These are phyloP conservation scores for Dothiorella sarmentorum DNA, from an alignment of 2,329 filamentous ascomycete genomes.

Conservation along the genomic window DNA sequence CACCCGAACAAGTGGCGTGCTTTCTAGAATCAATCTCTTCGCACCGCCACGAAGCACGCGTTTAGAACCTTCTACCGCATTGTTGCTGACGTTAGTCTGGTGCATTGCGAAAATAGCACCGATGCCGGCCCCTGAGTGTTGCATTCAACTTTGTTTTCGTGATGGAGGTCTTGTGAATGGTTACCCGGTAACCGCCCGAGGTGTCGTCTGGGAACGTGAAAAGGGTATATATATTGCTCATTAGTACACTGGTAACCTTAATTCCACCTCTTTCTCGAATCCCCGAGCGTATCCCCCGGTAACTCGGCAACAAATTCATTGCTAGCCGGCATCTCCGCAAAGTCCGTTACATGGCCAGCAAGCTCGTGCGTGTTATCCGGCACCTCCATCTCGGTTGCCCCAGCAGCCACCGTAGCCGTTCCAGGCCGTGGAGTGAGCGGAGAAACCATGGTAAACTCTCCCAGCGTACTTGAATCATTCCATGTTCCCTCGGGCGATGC, in stretches of 20 bases:
- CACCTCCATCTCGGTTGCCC: not conserved
- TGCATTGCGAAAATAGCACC: too few species aligned
- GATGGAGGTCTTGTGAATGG: too few species aligned
- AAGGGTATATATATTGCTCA: slow-evolving; percentile 1
- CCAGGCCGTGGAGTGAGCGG: not conserved
- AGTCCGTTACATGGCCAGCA: not conserved
- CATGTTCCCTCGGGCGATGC: not conserved
- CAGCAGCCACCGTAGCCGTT: not conserved
- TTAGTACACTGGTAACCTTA: not conserved
- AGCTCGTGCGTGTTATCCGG: not conserved
- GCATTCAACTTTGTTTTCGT: too few species aligned
- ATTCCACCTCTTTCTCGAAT: not conserved
- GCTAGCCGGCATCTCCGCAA: slow-evolving; percentile 5
- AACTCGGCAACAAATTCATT: not conserved
- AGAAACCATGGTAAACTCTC: not conserved
- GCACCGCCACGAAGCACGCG: too few species aligned
- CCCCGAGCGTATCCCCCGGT: not conserved
- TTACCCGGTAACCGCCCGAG: too few species aligned
- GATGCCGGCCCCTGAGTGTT: too few species aligned
- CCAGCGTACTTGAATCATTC: not conserved
- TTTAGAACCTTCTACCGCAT: too few species aligned
- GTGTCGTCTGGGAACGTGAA: too few species aligned
- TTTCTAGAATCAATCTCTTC: too few species aligned
- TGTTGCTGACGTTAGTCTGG: too few species aligned
- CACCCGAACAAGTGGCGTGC: too few species aligned